Evolutionary conservation across 805 yeast species (phyloP).

Genomic region (Candida cerambycidarum): DNA sequence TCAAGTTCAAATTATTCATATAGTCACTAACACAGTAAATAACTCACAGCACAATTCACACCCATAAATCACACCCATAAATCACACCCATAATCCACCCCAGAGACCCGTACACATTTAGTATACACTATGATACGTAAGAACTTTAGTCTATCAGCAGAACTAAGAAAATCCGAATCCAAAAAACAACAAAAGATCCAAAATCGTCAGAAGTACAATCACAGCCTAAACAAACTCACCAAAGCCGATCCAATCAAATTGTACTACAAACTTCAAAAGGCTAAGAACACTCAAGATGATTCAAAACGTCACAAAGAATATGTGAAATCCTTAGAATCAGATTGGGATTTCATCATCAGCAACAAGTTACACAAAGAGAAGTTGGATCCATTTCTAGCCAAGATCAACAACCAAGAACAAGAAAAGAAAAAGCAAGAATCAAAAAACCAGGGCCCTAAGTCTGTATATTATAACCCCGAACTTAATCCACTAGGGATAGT

Average conservation of each 20-base stretch:
- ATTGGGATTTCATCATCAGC: slow-evolving; percentile 39
- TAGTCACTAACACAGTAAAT: too few species aligned
- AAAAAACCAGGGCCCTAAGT: slow-evolving; percentile 44
- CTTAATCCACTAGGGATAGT: slow-evolving; percentile 61
- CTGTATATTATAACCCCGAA: slow-evolving; percentile 65
- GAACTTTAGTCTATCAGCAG: slow-evolving; percentile 37
- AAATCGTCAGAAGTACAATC: slow-evolving; percentile 34
- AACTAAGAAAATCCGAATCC: slow-evolving; percentile 35
- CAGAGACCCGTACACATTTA: too few species aligned
- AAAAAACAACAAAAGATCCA: slow-evolving; percentile 37
- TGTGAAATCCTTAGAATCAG: slow-evolving; percentile 32
- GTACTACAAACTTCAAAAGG: slow-evolving; percentile 29
- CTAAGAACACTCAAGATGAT: slow-evolving; percentile 19
- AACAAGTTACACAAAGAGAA: slow-evolving; percentile 34
- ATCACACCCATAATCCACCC: too few species aligned
- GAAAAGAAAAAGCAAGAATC: slow-evolving; percentile 17
- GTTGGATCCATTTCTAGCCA: slow-evolving; percentile 23
- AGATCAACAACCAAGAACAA: slow-evolving; percentile 18
- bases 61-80: too few species aligned
- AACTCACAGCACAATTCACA: too few species aligned
- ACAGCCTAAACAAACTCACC: slow-evolving; percentile 24
- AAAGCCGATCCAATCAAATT: slow-evolving; percentile 35
- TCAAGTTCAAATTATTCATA: too few species aligned
- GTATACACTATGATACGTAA: slow-evolving; percentile 33
- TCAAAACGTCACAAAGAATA: slow-evolving; percentile 21